Percentiles rank a stretch among this genome's conserved stretches.
Conservation (phyloP, 2,329 filamentous ascomycete species). For the Thielaviopsis musarum region DNA sequence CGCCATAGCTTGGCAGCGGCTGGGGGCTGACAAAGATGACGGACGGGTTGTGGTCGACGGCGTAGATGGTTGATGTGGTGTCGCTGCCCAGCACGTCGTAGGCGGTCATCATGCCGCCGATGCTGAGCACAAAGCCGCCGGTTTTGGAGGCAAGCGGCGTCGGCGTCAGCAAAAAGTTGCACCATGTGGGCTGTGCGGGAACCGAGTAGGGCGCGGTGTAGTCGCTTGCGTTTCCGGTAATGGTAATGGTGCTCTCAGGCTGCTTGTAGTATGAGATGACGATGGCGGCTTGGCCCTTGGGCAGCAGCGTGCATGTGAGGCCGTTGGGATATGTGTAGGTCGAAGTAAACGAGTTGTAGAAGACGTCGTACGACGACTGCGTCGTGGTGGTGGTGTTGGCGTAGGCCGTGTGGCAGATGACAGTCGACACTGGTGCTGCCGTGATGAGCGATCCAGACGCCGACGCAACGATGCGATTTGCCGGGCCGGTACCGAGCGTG, state of each 20-base stretch:
- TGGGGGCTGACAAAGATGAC: conserved; percentile 25
- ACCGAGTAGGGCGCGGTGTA: conserved; percentile 30
- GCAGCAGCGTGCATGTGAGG: conserved; percentile 19
- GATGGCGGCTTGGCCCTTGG: conserved; percentile 19
- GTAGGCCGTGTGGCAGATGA: conserved; percentile 1
- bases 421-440: conserved; percentile 2
- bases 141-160: conserved; percentile 4
- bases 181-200: conserved; percentile 24
- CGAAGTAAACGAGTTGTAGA: not conserved
- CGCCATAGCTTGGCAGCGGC: conserved; percentile 23
- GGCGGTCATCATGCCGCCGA: not conserved
- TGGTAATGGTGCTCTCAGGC: conserved; percentile 26
- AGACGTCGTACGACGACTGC: conserved; percentile 1
- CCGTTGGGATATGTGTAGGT: conserved; percentile 8
- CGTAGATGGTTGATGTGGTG: conserved; percentile 28
- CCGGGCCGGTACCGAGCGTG: not conserved
- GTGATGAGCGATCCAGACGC: conserved; percentile 3
- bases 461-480: not conserved
- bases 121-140: conserved; percentile 11
- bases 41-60: conserved; percentile 38
- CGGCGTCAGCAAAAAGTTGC: conserved; percentile 15
- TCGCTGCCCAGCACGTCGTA: conserved; percentile 13
- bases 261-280: conserved; percentile 30
- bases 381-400: conserved; percentile 1
- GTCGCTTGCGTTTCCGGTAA: conserved; percentile 26